These are phyloP conservation scores for Daldinia sp. DNA, from an alignment of 2,329 filamentous ascomycete species.

Conservation along the genomic window DNA sequence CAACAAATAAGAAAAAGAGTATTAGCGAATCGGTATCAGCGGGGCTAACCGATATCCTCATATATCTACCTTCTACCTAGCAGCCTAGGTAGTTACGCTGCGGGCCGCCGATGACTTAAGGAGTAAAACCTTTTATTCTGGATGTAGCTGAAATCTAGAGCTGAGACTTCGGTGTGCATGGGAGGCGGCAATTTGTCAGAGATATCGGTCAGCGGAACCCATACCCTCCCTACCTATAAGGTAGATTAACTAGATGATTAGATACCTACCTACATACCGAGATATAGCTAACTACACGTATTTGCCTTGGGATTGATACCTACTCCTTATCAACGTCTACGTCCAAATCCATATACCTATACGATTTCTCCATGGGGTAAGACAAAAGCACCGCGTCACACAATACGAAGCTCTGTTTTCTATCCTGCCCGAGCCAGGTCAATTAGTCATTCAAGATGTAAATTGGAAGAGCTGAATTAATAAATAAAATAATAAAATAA, in stretches of 20 bases:
- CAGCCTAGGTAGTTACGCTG: slow-evolving; percentile 9
- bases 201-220: slow-evolving; percentile 3
- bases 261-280: too few relatives aligned
- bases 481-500: too few relatives aligned
- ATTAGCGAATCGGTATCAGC: slow-evolving; percentile 14
- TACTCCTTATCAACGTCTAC: background rate
- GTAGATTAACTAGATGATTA: background rate
- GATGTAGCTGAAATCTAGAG: slow-evolving; percentile 18
- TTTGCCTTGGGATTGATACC: background rate
- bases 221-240: background rate
- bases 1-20: background rate
- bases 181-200: slow-evolving; percentile 1
- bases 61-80: background rate
- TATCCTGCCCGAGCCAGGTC: background rate
- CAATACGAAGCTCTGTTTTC: background rate
- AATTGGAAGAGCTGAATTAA: background rate
- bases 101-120: slow-evolving; percentile 6
- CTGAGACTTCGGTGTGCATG: slow-evolving; percentile 5
- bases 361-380: background rate
- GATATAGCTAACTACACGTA: background rate
- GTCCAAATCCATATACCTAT: background rate
- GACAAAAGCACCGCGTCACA: background rate
- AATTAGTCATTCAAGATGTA: background rate
- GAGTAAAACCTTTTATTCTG: background rate
- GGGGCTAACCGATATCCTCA: slow-evolving; percentile 26